Conservation (phyloP, 202 grass and related monocot species). For the Eragrostis tef region DNA sequence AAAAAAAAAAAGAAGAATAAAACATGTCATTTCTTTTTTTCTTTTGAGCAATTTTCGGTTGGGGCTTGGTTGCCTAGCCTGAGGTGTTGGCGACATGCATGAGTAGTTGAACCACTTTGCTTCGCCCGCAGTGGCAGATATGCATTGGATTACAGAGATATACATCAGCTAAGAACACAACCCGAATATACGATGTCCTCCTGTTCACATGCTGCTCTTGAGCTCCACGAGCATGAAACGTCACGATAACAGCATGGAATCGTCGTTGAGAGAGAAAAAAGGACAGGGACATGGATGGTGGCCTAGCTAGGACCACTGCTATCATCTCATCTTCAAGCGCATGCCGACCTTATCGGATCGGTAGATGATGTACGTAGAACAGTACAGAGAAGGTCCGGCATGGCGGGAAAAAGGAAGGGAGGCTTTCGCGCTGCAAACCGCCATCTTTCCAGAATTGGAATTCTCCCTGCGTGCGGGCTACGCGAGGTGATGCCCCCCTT, state of each 20-base stretch:
- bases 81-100: background rate
- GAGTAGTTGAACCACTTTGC: background rate
- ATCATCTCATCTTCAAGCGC: background rate
- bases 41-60: background rate
- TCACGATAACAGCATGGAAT: background rate
- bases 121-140: background rate
- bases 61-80: background rate
- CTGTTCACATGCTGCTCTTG: no score
- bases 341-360: constrained; percentile 21
- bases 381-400: background rate
- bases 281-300: background rate
- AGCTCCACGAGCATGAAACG: background rate
- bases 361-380: background rate
- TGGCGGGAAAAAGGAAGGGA: background rate
- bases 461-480: constrained; percentile 5
- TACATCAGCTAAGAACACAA: no score
- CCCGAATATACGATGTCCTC: no score
- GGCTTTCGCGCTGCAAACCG: background rate
- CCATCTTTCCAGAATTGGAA: constrained; percentile 25
- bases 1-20: no score
- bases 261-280: background rate
- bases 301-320: background rate
- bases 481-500: background rate
- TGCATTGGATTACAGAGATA: no score
- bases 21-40: no score